A percentile compares a stretch with the other conserved stretches of the same genome.
These are phyloP conservation scores for Misopates orontium DNA, from an alignment of 257 asterid species.

Conservation along the genomic window DNA sequence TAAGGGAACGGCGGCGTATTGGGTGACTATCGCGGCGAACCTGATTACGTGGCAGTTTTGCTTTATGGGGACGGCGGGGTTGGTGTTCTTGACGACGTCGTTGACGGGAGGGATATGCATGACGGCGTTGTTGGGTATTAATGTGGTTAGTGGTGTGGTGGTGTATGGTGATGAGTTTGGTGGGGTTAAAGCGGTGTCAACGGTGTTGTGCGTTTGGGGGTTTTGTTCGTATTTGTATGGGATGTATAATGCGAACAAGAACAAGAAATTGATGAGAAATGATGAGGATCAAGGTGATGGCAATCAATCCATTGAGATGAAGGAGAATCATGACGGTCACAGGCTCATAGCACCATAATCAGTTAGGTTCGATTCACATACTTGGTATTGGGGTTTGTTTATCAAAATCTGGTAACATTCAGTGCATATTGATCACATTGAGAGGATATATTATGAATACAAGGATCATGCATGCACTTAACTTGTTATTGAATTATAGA, in stretches of 20 bases:
- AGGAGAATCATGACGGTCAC: too few species aligned
- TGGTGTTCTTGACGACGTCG: slow-evolving; percentile 75
- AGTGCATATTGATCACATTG: too few species aligned
- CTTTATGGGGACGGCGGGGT: slow-evolving; percentile 80
- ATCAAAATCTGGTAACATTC: too few species aligned
- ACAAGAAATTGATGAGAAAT: slow-evolving; percentile 11
- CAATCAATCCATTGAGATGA: slow-evolving; percentile 13
- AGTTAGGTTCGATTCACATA: too few species aligned
- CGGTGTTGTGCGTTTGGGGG: slow-evolving; percentile 67
- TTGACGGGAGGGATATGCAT: slow-evolving; percentile 69
- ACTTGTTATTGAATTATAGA: not conserved
- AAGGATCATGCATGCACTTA: not conserved
- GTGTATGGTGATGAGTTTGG: slow-evolving; percentile 59
- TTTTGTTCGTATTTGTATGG: slow-evolving; percentile 66
- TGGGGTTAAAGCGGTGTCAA: slow-evolving; percentile 53
- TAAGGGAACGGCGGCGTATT: slow-evolving; percentile 48
- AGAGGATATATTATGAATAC: too few species aligned
- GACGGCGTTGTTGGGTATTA: slow-evolving; percentile 65
- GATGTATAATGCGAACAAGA: slow-evolving; percentile 31
- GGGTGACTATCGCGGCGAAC: slow-evolving; percentile 42
- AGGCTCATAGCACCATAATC: too few species aligned
- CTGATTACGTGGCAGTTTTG: slow-evolving; percentile 61
- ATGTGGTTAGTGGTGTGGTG: slow-evolving; percentile 60
- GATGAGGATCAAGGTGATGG: not conserved
- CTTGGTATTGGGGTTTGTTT: too few species aligned